A percentile compares a stretch with the other conserved stretches of the same genome.
phyloP scores from a whole-genome alignment of 202 grass and related monocot species.

The Carex arenaria region DNA sequence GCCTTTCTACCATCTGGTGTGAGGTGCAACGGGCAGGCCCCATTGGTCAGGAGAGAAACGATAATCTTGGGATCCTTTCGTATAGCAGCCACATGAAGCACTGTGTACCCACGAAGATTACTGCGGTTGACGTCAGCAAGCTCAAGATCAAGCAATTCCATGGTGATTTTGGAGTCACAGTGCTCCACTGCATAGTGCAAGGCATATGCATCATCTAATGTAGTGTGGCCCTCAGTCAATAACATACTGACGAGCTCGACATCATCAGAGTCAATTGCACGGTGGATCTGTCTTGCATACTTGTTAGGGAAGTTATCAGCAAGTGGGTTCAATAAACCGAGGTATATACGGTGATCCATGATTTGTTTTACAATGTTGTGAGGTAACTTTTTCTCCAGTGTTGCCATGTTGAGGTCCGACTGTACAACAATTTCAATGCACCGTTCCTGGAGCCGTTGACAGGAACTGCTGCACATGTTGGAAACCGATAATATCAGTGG shows the following conservation, averaged over 20 bases:
- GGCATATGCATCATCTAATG: slow-evolving; percentile 77
- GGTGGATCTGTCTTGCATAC: slow-evolving; percentile 65
- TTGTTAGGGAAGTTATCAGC: slow-evolving; percentile 48
- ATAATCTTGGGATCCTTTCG: slow-evolving; percentile 91
- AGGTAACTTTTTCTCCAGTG: slow-evolving; percentile 63
- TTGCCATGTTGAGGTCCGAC: slow-evolving; percentile 63
- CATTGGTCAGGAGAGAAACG: slow-evolving; percentile 85
- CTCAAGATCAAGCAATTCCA: slow-evolving; percentile 74
- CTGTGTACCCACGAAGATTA: slow-evolving; percentile 74
- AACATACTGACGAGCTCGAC: slow-evolving; percentile 86
- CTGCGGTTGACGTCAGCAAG: slow-evolving; percentile 87
- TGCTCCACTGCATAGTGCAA: slow-evolving; percentile 91
- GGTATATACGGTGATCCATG: slow-evolving; percentile 36
- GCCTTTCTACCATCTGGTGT: slow-evolving; percentile 79
- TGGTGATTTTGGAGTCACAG: slow-evolving; percentile 85
- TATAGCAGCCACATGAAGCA: slow-evolving; percentile 79
- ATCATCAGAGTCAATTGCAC: slow-evolving; percentile 77
- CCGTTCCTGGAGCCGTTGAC: slow-evolving; percentile 43
- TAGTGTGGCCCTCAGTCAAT: slow-evolving; percentile 79
- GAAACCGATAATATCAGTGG: slow-evolving; percentile 63
- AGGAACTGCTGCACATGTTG: slow-evolving; percentile 56
- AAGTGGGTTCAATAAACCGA: slow-evolving; percentile 40
- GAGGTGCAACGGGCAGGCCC: slow-evolving; percentile 59
- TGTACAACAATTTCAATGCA: slow-evolving; percentile 58
- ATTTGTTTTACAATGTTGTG: slow-evolving; percentile 53